Evolutionary conservation across 768 basidiomycete genomes (phyloP).

Genomic region (Lactifluus subvellereus): DNA sequence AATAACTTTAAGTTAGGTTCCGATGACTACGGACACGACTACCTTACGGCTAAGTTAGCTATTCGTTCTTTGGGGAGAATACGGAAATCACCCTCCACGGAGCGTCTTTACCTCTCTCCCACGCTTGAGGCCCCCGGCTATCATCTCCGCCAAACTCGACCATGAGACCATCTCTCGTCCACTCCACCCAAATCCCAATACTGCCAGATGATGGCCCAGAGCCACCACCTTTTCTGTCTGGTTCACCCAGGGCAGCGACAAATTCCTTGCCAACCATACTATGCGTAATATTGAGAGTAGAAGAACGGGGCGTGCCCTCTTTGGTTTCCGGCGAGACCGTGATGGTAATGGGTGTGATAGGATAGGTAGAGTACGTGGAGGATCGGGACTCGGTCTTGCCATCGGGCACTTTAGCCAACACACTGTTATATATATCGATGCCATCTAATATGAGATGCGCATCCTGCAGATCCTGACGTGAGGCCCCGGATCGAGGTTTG

Average conservation of each 20-base stretch:
- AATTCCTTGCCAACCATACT: slow-evolving; percentile 73
- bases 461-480: slow-evolving; percentile 43
- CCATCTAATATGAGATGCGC: slow-evolving; percentile 55
- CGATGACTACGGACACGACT: too few relatives aligned
- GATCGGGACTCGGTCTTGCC: slow-evolving; percentile 34
- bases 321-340: slow-evolving; percentile 30
- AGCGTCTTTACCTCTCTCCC: slow-evolving; percentile 82
- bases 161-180: slow-evolving; percentile 77
- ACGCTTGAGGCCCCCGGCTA: slow-evolving; percentile 74
- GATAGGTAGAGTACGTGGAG: slow-evolving; percentile 51
- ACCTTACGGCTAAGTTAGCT: not conserved
- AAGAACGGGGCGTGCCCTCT: slow-evolving; percentile 32
- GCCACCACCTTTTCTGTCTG: slow-evolving; percentile 87
- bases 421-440: slow-evolving; percentile 78
- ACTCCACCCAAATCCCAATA: slow-evolving; percentile 92
- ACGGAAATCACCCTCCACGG: slow-evolving; percentile 70
- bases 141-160: slow-evolving; percentile 79
- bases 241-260: slow-evolving; percentile 72
- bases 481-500: slow-evolving; percentile 44
- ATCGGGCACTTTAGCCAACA: slow-evolving; percentile 29
- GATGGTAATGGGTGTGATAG: slow-evolving; percentile 48
- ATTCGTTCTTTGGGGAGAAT: slow-evolving; percentile 36
- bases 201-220: slow-evolving; percentile 76
- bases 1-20: too few relatives aligned
- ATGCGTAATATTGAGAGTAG: slow-evolving; percentile 39